A percentile compares a stretch with the other conserved stretches of the same genome.
phyloP scores from a whole-genome alignment of 2,329 filamentous ascomycete genomes.

The Ustilaginoidea virens region DNA sequence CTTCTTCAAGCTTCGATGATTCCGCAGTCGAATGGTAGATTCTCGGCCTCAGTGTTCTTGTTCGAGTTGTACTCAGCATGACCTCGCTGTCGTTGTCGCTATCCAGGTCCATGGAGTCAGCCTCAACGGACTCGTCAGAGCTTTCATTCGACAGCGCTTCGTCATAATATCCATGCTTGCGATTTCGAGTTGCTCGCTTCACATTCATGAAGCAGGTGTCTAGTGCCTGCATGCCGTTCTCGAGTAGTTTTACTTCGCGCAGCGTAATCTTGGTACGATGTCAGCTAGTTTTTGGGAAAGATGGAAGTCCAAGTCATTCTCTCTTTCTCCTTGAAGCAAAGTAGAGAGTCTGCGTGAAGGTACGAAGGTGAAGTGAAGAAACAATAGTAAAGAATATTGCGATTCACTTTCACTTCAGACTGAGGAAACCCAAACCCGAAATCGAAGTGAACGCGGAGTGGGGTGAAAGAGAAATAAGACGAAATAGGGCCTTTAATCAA shows the following conservation, averaged over 20 bases:
- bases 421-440: too few species aligned
- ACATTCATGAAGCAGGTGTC: constrained; percentile 8
- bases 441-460: neutral
- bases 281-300: too few species aligned
- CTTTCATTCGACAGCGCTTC: constrained; percentile 14
- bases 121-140: constrained; percentile 11
- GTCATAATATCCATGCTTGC: constrained; percentile 14
- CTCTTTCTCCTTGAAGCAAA: too few species aligned
- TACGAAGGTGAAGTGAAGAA: too few species aligned
- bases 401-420: too few species aligned
- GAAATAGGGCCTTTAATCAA: too few species aligned
- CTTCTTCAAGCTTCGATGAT: too few species aligned
- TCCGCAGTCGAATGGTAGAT: too few species aligned
- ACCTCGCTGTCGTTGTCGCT: constrained; percentile 10
- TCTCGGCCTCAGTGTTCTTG: neutral
- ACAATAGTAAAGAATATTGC: too few species aligned
- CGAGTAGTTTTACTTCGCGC: constrained; percentile 13
- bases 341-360: too few species aligned
- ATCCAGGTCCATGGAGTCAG: constrained; percentile 11
- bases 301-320: too few species aligned
- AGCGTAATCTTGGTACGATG: constrained; percentile 14
- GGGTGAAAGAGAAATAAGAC: too few species aligned
- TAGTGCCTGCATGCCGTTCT: constrained; percentile 18
- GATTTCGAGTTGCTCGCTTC: constrained; percentile 12
- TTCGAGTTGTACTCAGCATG: neutral